Base-by-base conservation (phyloP, 2,329 filamentous ascomycete genomes). In the Ceratocystis ficicola region DNA sequence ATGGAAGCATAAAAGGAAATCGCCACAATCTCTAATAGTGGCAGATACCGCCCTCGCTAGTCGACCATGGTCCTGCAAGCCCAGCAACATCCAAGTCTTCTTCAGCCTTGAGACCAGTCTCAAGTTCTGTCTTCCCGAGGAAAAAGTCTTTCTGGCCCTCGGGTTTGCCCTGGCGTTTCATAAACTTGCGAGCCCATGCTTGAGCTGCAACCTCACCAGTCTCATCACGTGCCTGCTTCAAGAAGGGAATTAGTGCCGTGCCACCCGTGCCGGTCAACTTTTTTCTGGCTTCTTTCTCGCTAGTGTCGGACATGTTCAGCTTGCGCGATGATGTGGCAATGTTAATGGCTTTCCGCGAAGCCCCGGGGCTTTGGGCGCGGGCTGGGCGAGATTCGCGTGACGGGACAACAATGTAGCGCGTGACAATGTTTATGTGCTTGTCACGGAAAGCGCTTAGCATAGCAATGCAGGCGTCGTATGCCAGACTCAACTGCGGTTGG, bases 161-260 rank as follows among this genome's bases (percentile, higher is more conserved):
- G 17, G 77, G 73, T 70, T 76, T 76, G 25, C 78, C 75, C 72
- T 80, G 77, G 46, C 80, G 76, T 70, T 77, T 81, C 80, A 85
- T 83, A 70, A 84, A 83, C 20, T 77, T 75, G 69, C 74, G 78
- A 0, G 83, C 80, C 85, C 84, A 87, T 63, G 79, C 77, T 70
- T 84, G 81, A 46, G 97, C 86, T 0, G 92, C 90, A 1, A 91
- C 90, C 75, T 97, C 93, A 17, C 90, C 89, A 0, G 94, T 99
- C 79, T 99, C 94, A 72, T 99, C 92, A 32, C 94, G 83, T 3
- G 94, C 94, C 76, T 99, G 94, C 76, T 97, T 96, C 68, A 99
- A 79, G 76, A 99, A 99, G 0, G 93, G 90, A 66, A 99, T 96
- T 66, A 99, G 78, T 0, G 92, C 89, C 0, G 94, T 97, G 17